Percentiles rank a stretch among this genome's conserved stretches.
Evolutionary conservation across 163 green algal species (phyloP).

Genomic region (Scenedesmus sp.): DNA sequence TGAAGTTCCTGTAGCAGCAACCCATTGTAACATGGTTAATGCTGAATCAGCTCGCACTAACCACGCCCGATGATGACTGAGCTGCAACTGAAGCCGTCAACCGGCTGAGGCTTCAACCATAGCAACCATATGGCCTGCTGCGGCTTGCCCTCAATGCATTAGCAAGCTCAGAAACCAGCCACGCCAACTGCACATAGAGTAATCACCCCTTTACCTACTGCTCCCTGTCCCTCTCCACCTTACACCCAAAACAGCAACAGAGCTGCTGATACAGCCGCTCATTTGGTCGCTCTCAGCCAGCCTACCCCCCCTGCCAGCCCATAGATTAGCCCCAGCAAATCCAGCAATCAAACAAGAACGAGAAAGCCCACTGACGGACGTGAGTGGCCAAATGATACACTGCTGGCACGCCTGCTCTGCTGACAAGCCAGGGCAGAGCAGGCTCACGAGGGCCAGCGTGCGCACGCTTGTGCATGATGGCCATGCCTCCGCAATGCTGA

Average conservation of each 20-base stretch:
- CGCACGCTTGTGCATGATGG: neutral
- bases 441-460: neutral
- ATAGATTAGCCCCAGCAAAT: neutral
- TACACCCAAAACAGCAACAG: neutral
- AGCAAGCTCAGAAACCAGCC: neutral
- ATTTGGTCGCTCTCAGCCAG: neutral
- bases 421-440: neutral
- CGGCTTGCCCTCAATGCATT: neutral
- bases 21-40: neutral
- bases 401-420: neutral
- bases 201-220: neutral
- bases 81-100: neutral
- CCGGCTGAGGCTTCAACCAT: neutral
- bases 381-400: neutral
- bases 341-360: neutral
- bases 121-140: neutral
- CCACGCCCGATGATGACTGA: neutral
- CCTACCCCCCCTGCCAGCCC: neutral
- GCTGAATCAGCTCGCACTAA: neutral
- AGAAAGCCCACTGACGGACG: neutral
- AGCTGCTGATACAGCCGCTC: neutral
- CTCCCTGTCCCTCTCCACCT: neutral
- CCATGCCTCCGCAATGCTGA: neutral
- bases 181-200: neutral
- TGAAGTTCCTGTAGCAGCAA: neutral